Percentiles rank a stretch among this genome's conserved stretches.
phyloP scores from a whole-genome alignment of 2,329 filamentous ascomycete genomes.

The Trichoderma gracile region DNA sequence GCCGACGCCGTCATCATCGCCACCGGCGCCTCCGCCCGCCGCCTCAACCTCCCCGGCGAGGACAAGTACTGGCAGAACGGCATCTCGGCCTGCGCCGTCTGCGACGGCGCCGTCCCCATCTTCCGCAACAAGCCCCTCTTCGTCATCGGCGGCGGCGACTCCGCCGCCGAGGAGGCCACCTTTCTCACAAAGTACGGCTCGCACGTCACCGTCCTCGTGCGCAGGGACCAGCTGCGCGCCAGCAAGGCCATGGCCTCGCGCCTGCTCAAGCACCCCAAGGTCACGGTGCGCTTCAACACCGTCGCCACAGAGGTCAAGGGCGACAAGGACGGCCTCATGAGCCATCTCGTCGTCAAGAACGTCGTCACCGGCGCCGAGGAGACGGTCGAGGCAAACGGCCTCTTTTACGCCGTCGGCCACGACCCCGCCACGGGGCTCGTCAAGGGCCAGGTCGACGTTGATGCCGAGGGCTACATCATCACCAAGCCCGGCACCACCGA shows the following conservation, averaged over 20 bases:
- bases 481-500: conserved; percentile 86
- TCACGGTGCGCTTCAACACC: conserved; percentile 84
- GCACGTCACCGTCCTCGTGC: conserved; percentile 91
- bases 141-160: conserved; percentile 96
- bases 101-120: conserved; percentile 94
- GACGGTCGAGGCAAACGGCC: conserved; percentile 83
- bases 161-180: conserved; percentile 93
- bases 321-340: conserved; percentile 84
- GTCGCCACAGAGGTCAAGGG: conserved; percentile 82
- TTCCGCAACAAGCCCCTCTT: conserved; percentile 95
- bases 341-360: conserved; percentile 80
- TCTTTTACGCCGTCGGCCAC: conserved; percentile 97
- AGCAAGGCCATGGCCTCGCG: conserved; percentile 90
- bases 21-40: conserved; percentile 87
- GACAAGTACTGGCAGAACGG: conserved; percentile 97
- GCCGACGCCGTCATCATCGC: conserved; percentile 92
- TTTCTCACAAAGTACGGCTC: conserved; percentile 97
- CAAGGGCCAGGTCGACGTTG: conserved; percentile 85
- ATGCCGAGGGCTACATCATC: conserved; percentile 86
- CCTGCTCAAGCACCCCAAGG: conserved; percentile 79
- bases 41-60: conserved; percentile 82
- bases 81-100: conserved; percentile 94
- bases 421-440: conserved; percentile 90
- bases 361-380: conserved; percentile 73
- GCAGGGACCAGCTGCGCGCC: conserved; percentile 81